Conservation (phyloP, 2,329 filamentous ascomycete genomes). For the Cladophialophora exuberans region DNA sequence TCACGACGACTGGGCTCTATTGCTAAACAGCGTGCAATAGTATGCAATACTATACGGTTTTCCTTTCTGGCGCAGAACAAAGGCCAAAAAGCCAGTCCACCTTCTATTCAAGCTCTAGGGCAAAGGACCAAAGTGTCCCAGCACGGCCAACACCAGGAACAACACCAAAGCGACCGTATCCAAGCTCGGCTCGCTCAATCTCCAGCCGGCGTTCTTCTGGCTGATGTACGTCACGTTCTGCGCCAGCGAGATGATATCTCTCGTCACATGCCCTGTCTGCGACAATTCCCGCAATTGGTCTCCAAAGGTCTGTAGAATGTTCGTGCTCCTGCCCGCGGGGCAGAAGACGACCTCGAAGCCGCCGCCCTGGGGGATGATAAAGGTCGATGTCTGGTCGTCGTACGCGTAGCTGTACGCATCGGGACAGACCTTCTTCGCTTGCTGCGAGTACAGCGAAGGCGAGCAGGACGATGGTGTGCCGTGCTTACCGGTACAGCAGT, state of each 20-base stretch:
- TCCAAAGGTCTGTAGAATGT: constrained; percentile 35
- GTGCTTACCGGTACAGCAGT: constrained; percentile 76
- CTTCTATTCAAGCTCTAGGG: too few species aligned
- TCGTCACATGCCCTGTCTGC: constrained; percentile 30
- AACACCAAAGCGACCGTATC: constrained; percentile 19
- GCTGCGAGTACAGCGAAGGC: constrained; percentile 68
- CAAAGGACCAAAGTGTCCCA: constrained; percentile 5
- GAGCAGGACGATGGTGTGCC: constrained; percentile 66
- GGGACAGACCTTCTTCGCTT: constrained; percentile 75
- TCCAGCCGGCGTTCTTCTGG: constrained; percentile 15
- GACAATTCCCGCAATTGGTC: constrained; percentile 32
- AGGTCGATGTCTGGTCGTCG: constrained; percentile 61
- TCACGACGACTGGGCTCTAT: too few species aligned
- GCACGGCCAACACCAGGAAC: constrained; percentile 21
- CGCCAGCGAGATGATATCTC: constrained; percentile 28
- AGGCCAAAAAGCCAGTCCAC: too few species aligned
- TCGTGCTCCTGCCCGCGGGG: constrained; percentile 51
- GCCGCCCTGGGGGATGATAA: constrained; percentile 65
- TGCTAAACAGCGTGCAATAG: not conserved
- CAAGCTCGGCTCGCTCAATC: constrained; percentile 2
- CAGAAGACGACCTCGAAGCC: constrained; percentile 82
- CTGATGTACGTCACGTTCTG: constrained; percentile 27
- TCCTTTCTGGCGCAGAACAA: not conserved
- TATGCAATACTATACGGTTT: not conserved
- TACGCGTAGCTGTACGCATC: constrained; percentile 81